Conservation (phyloP, 2,329 filamentous ascomycete species). For the Pezicula carpinea region DNA sequence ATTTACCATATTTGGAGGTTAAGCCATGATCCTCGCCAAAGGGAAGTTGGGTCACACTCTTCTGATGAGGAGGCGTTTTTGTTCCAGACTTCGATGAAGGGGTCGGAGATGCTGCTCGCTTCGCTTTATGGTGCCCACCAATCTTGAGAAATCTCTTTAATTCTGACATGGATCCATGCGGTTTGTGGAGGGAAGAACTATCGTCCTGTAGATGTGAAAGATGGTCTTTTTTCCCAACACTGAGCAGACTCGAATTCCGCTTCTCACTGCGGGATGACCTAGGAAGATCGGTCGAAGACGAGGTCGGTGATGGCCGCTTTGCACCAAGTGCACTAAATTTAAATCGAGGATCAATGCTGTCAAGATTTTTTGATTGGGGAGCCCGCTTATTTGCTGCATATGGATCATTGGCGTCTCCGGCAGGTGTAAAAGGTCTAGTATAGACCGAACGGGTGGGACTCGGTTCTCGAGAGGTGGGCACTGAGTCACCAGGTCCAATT, state of each 20-base stretch:
- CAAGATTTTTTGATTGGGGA: conserved; percentile 60
- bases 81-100: conserved; percentile 46
- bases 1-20: conserved; percentile 88
- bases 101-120: conserved; percentile 60
- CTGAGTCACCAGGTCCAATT: conserved; percentile 39
- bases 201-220: conserved; percentile 40
- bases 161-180: conserved; percentile 84
- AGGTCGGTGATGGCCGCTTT: conserved; percentile 56
- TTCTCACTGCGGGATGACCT: conserved; percentile 44
- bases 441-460: conserved; percentile 64
- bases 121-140: conserved; percentile 61
- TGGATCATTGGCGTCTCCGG: conserved; percentile 76
- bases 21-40: conserved; percentile 94
- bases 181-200: conserved; percentile 40
- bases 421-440: conserved; percentile 72
- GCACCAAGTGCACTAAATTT: conserved; percentile 65
- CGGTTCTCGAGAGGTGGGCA: conserved; percentile 54
- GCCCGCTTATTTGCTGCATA: conserved; percentile 79
- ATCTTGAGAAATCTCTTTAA: conserved; percentile 95
- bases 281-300: conserved; percentile 46
- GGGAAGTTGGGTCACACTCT: conserved; percentile 62
- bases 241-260: conserved; percentile 42
- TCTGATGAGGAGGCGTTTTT: conserved; percentile 43
- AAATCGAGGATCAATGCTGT: conserved; percentile 73
- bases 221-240: conserved; percentile 38